Evolutionary conservation across 495 filamentous ascomycete genomes (phyloP).

Genomic region (Corynascus novoguineensis): DNA sequence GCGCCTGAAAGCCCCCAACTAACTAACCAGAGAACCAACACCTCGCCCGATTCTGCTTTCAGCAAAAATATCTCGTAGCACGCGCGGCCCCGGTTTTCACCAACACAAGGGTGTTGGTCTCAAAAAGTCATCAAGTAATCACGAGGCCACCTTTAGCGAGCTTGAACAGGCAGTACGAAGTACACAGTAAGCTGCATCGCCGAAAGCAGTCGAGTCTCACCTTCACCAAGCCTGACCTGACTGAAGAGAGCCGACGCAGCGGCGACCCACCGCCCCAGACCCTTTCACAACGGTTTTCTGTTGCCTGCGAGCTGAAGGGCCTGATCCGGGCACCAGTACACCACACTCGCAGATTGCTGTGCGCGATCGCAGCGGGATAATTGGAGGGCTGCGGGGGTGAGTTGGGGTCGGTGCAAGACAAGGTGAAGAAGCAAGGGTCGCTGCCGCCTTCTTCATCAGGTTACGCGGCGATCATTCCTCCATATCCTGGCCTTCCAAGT

Average conservation of each 20-base stretch:
- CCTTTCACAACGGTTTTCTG: background rate
- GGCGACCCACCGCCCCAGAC: background rate
- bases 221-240: too few species aligned
- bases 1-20: too few species aligned
- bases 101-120: background rate
- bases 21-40: background rate
- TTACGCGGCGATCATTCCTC: background rate
- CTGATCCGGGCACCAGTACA: background rate
- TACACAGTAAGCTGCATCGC: background rate
- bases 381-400: background rate
- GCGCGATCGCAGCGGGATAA: constrained; percentile 4
- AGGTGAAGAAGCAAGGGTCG: background rate
- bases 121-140: background rate
- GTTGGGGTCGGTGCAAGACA: background rate
- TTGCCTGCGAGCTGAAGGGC: background rate
- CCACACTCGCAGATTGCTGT: background rate
- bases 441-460: background rate
- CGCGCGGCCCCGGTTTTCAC: background rate
- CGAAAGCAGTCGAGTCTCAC: too few species aligned
- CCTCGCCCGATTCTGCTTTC: background rate
- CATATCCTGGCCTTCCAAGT: background rate
- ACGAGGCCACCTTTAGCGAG: too few species aligned
- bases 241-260: too few species aligned
- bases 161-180: too few species aligned
- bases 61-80: too few species aligned